phyloP scores from a whole-genome alignment of 2,329 filamentous ascomycete species.

The Pseudogymnoascus sp. region DNA sequence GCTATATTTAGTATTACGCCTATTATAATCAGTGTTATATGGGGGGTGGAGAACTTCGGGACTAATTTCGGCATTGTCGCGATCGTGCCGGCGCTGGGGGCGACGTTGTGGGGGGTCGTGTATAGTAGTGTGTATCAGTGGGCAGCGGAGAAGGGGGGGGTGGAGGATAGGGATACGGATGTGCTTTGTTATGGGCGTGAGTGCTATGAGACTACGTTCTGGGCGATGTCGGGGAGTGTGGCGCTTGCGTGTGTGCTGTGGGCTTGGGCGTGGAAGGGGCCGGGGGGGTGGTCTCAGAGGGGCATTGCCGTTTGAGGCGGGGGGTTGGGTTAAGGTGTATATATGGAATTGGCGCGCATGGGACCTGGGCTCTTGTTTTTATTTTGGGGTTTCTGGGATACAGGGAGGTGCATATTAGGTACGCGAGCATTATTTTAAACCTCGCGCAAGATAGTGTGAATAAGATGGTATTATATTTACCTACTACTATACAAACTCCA shows the following conservation, averaged over 20 bases:
- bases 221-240: conserved; percentile 75
- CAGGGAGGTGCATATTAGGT: conserved; percentile 1
- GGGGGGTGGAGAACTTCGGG: conserved; percentile 97
- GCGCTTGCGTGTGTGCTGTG: conserved; percentile 68
- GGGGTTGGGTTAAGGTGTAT: not conserved
- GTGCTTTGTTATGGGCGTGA: conserved; percentile 69
- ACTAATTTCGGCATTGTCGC: conserved; percentile 97
- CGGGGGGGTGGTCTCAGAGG: conserved; percentile 63
- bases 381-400: not conserved
- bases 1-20: conserved; percentile 83
- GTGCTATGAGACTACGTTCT: conserved; percentile 77
- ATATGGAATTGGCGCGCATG: not conserved
- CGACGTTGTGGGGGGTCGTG: conserved; percentile 82
- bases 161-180: conserved; percentile 33
- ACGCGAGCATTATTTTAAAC: not conserved
- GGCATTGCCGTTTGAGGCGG: conserved; percentile 56
- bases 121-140: conserved; percentile 75
- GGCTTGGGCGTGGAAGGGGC: conserved; percentile 73
- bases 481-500: not conserved
- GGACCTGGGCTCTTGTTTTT: not conserved
- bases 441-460: not conserved
- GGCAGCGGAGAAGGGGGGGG: conserved; percentile 40
- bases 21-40: conserved; percentile 92
- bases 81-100: conserved; percentile 80
- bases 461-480: not conserved